These are phyloP conservation scores for Verticillium nonalfalfae DNA, from an alignment of 2,329 filamentous ascomycete genomes.

Conservation along the genomic window DNA sequence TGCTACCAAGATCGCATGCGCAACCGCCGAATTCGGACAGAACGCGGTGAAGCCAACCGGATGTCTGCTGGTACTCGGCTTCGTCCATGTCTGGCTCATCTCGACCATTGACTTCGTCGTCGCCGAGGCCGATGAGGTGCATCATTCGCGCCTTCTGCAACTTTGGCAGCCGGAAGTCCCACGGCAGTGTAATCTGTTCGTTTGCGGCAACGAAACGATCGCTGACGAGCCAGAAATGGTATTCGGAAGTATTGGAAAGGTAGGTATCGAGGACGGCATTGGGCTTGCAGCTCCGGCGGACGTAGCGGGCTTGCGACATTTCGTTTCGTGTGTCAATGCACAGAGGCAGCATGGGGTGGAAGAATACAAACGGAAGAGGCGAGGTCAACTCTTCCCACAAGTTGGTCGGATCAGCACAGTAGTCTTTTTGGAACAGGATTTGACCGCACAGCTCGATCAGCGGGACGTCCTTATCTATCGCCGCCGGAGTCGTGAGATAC, in stretches of 20 bases:
- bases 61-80: constrained; percentile 53
- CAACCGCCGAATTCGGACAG: constrained; percentile 76
- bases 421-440: constrained; percentile 67
- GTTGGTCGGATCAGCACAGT: constrained; percentile 60
- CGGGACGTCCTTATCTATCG: constrained; percentile 51
- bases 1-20: constrained; percentile 60
- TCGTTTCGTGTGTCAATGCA: constrained; percentile 89
- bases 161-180: constrained; percentile 61
- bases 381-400: constrained; percentile 61
- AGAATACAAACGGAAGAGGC: constrained; percentile 71
- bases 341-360: constrained; percentile 81
- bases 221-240: constrained; percentile 90
- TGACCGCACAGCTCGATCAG: constrained; percentile 71
- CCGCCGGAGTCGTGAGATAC: constrained; percentile 45
- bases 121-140: constrained; percentile 54
- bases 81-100: constrained; percentile 51
- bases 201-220: constrained; percentile 64
- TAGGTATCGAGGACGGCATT: constrained; percentile 87
- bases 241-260: constrained; percentile 69
- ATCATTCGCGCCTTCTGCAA: constrained; percentile 47
- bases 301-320: constrained; percentile 79
- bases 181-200: constrained; percentile 58
- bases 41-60: constrained; percentile 61
- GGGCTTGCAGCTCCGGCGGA: constrained; percentile 85
- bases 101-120: constrained; percentile 45